Evolutionary conservation across 2,329 filamentous ascomycete genomes (phyloP).

Genomic region (Pseudogymnoascus sp.): DNA sequence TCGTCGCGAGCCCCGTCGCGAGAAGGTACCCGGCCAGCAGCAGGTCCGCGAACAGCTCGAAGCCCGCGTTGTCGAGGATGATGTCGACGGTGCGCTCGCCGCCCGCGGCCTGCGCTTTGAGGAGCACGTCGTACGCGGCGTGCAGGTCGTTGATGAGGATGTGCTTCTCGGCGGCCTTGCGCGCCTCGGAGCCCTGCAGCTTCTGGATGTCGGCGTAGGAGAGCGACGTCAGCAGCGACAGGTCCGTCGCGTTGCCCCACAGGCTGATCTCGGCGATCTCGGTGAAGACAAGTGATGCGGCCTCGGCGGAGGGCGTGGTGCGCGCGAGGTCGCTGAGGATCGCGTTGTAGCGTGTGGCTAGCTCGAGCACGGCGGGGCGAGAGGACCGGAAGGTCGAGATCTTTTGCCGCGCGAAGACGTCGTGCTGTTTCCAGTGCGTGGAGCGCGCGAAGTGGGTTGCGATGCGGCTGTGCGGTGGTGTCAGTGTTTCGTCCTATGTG

Average conservation of each 20-base stretch:
- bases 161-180: conserved; percentile 82
- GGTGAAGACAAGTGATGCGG: conserved; percentile 70
- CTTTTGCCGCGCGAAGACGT: conserved; percentile 85
- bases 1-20: conserved; percentile 73
- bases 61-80: conserved; percentile 93
- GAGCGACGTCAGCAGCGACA: conserved; percentile 81
- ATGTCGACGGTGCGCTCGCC: conserved; percentile 75
- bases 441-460: conserved; percentile 69
- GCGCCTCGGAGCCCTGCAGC: conserved; percentile 78
- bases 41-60: conserved; percentile 93
- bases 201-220: conserved; percentile 97
- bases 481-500: conserved; percentile 15
- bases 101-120: conserved; percentile 52
- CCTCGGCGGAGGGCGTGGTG: conserved; percentile 49
- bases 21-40: conserved; percentile 86
- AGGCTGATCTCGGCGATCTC: conserved; percentile 97
- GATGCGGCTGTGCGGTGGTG: conserved; percentile 55
- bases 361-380: conserved; percentile 72
- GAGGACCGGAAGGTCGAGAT: conserved; percentile 88
- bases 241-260: conserved; percentile 94
- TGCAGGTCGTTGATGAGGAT: conserved; percentile 82
- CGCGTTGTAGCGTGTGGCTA: conserved; percentile 69
- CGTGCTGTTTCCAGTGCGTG: conserved; percentile 79
- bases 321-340: conserved; percentile 40
- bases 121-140: conserved; percentile 60